Evolutionary conservation across 805 yeast species (phyloP).

Genomic region (Komagataella kurtzmanii): DNA sequence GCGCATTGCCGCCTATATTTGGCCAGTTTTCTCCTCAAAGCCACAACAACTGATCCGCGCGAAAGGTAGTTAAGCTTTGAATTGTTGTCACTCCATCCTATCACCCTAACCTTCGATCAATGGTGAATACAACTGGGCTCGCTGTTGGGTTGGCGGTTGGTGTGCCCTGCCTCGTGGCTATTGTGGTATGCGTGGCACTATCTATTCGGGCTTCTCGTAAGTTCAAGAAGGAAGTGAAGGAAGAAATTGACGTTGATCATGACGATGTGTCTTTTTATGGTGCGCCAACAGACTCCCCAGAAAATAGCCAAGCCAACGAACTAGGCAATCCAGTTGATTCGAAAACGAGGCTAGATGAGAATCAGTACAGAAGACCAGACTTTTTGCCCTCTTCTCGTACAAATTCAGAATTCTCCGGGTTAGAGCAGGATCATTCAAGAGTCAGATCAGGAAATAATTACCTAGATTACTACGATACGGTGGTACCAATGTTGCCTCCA

Average conservation of each 20-base stretch:
- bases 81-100: not conserved
- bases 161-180: slow-evolving; percentile 20
- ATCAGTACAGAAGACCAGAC: not conserved
- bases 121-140: not conserved
- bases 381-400: not conserved
- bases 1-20: not conserved
- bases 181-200: slow-evolving; percentile 14
- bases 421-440: not conserved
- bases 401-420: not conserved
- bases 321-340: not conserved
- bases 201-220: slow-evolving; percentile 16
- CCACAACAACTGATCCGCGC: not conserved
- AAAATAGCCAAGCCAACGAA: not conserved
- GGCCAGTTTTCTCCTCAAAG: not conserved
- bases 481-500: slow-evolving; percentile 5
- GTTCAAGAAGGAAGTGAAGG: slow-evolving; percentile 19
- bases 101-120: not conserved
- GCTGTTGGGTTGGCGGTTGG: slow-evolving; percentile 22
- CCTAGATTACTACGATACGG: slow-evolving; percentile 4
- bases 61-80: not conserved
- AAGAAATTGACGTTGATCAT: slow-evolving; percentile 17
- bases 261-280: slow-evolving; percentile 7
- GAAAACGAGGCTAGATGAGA: not conserved
- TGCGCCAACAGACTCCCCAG: not conserved
- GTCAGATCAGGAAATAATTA: not conserved